A percentile compares a stretch with the other conserved stretches of the same genome.
Evolutionary conservation across 2,329 filamentous ascomycete species (phyloP).

Genomic region (Venturia asperata): DNA sequence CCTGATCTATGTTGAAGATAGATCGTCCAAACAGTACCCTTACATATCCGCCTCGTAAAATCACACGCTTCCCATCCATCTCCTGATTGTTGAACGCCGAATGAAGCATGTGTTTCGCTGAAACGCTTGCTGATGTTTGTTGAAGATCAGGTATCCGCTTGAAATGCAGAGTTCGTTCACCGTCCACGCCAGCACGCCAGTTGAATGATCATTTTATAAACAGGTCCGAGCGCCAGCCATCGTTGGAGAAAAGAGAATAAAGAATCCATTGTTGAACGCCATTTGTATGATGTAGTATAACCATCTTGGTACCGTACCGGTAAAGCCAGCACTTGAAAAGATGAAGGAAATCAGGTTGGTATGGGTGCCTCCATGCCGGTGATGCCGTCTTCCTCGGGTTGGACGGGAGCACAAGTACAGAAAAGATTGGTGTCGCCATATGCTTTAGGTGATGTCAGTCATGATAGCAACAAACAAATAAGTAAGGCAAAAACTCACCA

Average conservation of each 20-base stretch:
- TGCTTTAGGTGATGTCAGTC: conserved; percentile 44
- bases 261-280: conserved; percentile 2
- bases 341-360: conserved; percentile 8
- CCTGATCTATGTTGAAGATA: conserved; percentile 10
- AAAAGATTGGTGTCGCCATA: conserved; percentile 91
- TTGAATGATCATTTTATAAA: not conserved
- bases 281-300: not conserved
- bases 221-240: not conserved
- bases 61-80: not conserved
- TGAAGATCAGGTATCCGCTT: conserved; percentile 10
- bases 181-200: not conserved
- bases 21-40: not conserved
- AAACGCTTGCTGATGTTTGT: conserved; percentile 4
- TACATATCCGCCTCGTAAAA: not conserved
- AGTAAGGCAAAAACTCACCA: conserved; percentile 50
- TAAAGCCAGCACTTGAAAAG: not conserved
- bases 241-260: not conserved
- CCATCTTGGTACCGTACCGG: not conserved
- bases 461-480: conserved; percentile 18
- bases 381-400: conserved; percentile 31
- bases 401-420: conserved; percentile 86
- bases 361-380: conserved; percentile 7
- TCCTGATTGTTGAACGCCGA: not conserved
- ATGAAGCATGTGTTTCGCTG: not conserved
- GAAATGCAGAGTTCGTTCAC: not conserved